These are phyloP conservation scores for Schrenkiella parvula DNA, from an alignment of 345 rosid genomes.

Conservation along the genomic window DNA sequence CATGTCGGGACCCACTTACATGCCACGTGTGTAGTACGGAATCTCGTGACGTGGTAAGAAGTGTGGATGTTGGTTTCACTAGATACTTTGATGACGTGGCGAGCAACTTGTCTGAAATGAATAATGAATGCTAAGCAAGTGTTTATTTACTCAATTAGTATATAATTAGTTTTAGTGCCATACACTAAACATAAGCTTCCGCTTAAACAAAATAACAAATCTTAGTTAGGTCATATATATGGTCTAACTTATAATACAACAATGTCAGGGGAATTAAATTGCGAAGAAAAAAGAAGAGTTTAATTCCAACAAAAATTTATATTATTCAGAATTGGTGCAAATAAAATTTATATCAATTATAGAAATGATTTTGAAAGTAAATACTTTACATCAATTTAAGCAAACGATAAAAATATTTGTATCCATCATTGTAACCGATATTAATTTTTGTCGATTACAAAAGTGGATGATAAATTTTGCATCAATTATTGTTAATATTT, in stretches of 20 bases:
- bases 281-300: no score
- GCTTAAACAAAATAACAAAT: background rate
- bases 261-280: background rate
- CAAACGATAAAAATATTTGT: no score
- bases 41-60: conserved; percentile 14
- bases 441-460: no score
- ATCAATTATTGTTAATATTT: no score
- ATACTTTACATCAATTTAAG: no score
- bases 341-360: no score
- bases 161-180: background rate
- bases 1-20: conserved; percentile 16
- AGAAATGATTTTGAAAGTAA: no score
- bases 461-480: no score
- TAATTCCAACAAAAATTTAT: no score
- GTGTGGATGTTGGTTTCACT: conserved; percentile 3
- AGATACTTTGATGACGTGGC: background rate
- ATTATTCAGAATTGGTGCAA: no score
- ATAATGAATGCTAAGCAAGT: conserved; percentile 11
- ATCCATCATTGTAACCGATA: no score
- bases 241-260: background rate
- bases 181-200: conserved; percentile 1
- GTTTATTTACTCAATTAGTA: conserved; percentile 4
- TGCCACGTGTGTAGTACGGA: conserved; percentile 28
- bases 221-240: conserved; percentile 8
- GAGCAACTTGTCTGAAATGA: background rate